Evolutionary conservation across 108 stramenopile genomes (phyloP).

Genomic region (Poteriospumella lacustris): DNA sequence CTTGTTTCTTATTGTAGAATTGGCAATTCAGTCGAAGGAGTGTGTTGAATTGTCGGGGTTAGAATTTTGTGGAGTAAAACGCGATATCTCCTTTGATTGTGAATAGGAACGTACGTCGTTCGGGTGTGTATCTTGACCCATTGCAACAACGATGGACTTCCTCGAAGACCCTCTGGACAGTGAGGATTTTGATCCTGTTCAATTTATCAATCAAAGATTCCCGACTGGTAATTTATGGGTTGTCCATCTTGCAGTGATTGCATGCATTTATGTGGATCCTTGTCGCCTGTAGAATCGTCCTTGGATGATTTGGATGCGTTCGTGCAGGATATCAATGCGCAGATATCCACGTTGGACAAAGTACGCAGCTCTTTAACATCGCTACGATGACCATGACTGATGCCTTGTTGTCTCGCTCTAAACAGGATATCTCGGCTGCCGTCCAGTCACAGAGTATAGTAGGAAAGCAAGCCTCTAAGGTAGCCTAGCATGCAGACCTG

Average conservation of each 20-base stretch:
- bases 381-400: too few species aligned
- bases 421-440: slow-evolving; percentile 46
- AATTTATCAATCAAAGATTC: slow-evolving; percentile 54
- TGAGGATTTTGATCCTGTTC: slow-evolving; percentile 56
- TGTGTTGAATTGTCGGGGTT: too few species aligned
- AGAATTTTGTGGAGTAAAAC: too few species aligned
- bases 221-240: slow-evolving; percentile 50
- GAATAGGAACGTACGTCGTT: too few species aligned
- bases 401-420: neutral
- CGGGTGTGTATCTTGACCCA: too few species aligned
- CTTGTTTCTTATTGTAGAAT: too few species aligned
- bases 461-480: slow-evolving; percentile 47
- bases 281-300: slow-evolving; percentile 13
- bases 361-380: too few species aligned
- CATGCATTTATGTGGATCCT: neutral
- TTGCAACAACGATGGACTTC: neutral
- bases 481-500: neutral
- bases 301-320: slow-evolving; percentile 55
- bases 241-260: too few species aligned
- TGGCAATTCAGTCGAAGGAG: too few species aligned
- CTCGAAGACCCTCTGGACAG: neutral
- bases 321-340: slow-evolving; percentile 34
- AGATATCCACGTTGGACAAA: slow-evolving; percentile 47
- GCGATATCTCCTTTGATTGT: too few species aligned
- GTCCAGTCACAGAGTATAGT: slow-evolving; percentile 52